A percentile compares a stretch with the other conserved stretches of the same genome.
phyloP scores from a whole-genome alignment of 163 green algal genomes.

The Chlamydomonas reinhardtii region DNA sequence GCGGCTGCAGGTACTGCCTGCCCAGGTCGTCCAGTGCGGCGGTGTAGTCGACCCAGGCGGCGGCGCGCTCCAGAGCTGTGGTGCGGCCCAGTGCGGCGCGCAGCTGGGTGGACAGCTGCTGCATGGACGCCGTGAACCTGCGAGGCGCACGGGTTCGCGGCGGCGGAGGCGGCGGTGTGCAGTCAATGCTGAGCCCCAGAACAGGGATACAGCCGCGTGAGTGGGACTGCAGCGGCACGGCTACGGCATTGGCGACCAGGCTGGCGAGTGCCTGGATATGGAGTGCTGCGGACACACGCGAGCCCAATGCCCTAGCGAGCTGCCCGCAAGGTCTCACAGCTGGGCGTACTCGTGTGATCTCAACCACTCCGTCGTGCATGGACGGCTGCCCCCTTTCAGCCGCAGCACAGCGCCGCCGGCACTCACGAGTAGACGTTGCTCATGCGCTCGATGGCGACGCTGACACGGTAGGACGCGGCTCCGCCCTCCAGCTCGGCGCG shows the following conservation, averaged over 20 bases:
- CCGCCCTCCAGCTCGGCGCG: conserved; percentile 41
- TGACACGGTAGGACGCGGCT: conserved; percentile 29
- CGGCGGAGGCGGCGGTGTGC: background rate
- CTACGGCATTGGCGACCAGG: too few species aligned
- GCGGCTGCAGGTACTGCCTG: conserved; percentile 16
- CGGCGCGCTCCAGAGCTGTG: background rate
- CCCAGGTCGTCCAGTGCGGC: conserved; percentile 4
- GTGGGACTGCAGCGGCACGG: too few species aligned
- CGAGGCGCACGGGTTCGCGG: background rate
- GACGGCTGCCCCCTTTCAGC: too few species aligned
- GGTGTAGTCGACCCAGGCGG: conserved; percentile 34
- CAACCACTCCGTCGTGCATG: too few species aligned
- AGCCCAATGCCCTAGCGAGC: too few species aligned
- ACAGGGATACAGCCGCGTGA: too few species aligned
- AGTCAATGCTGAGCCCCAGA: too few species aligned
- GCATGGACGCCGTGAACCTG: conserved; percentile 36
- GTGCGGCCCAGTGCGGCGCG: conserved; percentile 12
- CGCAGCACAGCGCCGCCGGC: background rate
- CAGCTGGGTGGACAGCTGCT: conserved; percentile 43
- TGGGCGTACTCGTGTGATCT: background rate
- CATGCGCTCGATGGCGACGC: conserved; percentile 43
- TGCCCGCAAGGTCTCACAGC: too few species aligned
- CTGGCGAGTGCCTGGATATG: too few species aligned
- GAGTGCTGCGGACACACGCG: too few species aligned
- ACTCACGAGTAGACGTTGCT: conserved; percentile 44